A percentile compares a stretch with the other conserved stretches of the same genome.
phyloP scores from a whole-genome alignment of 2,329 filamentous ascomycete species.

The Tolypocladium nubicola region DNA sequence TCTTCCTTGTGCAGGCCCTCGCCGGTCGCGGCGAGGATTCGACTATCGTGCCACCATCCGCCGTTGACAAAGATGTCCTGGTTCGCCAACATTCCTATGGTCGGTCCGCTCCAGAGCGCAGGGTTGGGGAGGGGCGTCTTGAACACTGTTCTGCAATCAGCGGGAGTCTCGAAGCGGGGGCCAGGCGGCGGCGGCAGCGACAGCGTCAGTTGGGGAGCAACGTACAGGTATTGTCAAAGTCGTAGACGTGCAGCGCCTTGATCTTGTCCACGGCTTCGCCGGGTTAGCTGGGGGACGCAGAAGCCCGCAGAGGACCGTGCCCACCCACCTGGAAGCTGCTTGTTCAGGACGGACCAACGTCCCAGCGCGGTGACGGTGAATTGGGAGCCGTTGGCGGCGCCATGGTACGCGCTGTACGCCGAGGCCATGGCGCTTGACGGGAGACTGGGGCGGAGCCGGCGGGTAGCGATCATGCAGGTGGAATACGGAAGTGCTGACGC shows the following conservation, averaged over 20 bases:
- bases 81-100: constrained; percentile 65
- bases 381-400: constrained; percentile 18
- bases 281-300: not conserved
- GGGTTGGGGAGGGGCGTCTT: constrained; percentile 82
- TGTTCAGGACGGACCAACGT: constrained; percentile 73
- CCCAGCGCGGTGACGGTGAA: constrained; percentile 64
- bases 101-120: constrained; percentile 72
- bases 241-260: constrained; percentile 81
- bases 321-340: constrained; percentile 56
- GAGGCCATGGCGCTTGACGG: constrained; percentile 26
- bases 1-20: constrained; percentile 76
- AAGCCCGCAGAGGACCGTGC: constrained; percentile 8
- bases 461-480: constrained; percentile 14
- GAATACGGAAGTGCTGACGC: not conserved
- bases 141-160: constrained; percentile 56
- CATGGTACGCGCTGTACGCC: constrained; percentile 26
- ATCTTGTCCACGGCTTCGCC: constrained; percentile 51
- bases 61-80: constrained; percentile 71
- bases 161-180: no score
- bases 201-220: not conserved
- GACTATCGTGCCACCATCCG: constrained; percentile 94
- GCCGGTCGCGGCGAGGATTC: constrained; percentile 77
- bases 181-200: not conserved
- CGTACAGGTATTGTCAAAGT: constrained; percentile 93
- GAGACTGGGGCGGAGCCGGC: constrained; percentile 10